phyloP scores from a whole-genome alignment of 2,329 filamentous ascomycete genomes.

The Trematosphaeria pertusa region DNA sequence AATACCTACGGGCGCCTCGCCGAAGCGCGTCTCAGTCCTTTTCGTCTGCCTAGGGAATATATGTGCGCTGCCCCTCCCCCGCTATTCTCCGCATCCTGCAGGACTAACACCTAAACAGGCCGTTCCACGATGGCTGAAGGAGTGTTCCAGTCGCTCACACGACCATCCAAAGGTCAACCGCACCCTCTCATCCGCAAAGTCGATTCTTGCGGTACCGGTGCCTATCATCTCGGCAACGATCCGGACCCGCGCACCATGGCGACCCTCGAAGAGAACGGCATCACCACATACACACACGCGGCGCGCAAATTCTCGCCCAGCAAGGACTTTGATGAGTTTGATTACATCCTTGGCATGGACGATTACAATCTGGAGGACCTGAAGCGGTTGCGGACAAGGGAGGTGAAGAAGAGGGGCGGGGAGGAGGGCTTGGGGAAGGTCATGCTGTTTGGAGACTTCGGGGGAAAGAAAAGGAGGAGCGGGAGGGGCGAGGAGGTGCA shows the following conservation, averaged over 20 bases:
- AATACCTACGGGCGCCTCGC: slow-evolving; percentile 6
- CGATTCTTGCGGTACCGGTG: slow-evolving; percentile 90
- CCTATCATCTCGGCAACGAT: slow-evolving; percentile 78
- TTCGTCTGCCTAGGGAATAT: slow-evolving; percentile 99
- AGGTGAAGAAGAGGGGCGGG: slow-evolving; percentile 51
- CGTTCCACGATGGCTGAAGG: slow-evolving; percentile 95
- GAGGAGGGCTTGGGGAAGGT: slow-evolving; percentile 60
- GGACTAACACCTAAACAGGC: slow-evolving; percentile 55
- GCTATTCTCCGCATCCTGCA: slow-evolving; percentile 50
- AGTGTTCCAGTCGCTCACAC: slow-evolving; percentile 76
- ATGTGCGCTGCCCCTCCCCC: slow-evolving; percentile 58
- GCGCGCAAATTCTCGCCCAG: slow-evolving; percentile 73
- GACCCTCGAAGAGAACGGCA: slow-evolving; percentile 76
- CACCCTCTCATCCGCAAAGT: slow-evolving; percentile 68
- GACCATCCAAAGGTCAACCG: slow-evolving; percentile 58
- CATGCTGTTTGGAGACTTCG: slow-evolving; percentile 86
- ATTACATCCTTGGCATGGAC: slow-evolving; percentile 97
- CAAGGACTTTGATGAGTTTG: slow-evolving; percentile 82
- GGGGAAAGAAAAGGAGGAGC: slow-evolving; percentile 54
- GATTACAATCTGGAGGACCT: slow-evolving; percentile 78
- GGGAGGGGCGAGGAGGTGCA: slow-evolving; percentile 72
- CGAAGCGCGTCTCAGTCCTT: slow-evolving; percentile 70
- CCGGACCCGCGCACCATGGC: slow-evolving; percentile 86
- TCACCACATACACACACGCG: slow-evolving; percentile 76
- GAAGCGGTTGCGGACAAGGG: slow-evolving; percentile 62